Base-by-base conservation (phyloP, 2,329 filamentous ascomycete species). In the Fusarium gaditjirri region DNA sequence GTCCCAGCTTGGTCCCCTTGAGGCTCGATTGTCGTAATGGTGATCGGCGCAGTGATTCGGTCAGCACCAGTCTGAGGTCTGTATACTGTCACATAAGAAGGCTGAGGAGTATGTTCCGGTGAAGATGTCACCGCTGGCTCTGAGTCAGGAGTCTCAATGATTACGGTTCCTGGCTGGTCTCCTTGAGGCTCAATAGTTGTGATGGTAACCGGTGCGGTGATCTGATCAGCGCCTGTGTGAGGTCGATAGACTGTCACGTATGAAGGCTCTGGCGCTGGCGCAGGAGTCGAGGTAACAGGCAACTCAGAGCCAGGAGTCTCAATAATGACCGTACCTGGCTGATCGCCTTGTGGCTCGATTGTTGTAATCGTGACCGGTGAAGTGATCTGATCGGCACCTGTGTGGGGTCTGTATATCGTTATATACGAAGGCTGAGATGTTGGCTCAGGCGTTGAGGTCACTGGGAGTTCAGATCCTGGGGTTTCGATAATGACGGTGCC, bases 401-500 rank as follows among this genome's bases (percentile, higher is more conserved):
- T 60, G n/a, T 70, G 66, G 7, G 67, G 67, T 39, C 38, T 39
- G 38, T 39, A 39, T 39, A 39, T 7, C 21, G 38, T 39, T 7
- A 39, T 13, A n/a, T 39, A 39, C 21, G 21, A 39, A 39, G 38
- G 38, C 12, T 39, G 44, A 11, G 41, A n/a, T 23, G 27, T 12
- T n/a, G 27, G 27, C 11, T n/a, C 44, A 13, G 27, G 44, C 12
- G 29, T 31, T 16, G 60, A 53, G 2, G 59, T 69, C 3, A 64
- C 27, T 4, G 67, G 42, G 4, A 43, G 41, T 8, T 42, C 19
- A 16, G 54, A 62, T 2, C 54, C 54, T 14, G 67, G 64, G 4
- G 67, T 70, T 27, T 70, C 67, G 2, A 70, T 62, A 2, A 70
- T 56, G 17, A 70, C 49, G 4, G 67, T 70, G 6, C 67, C 67